Evolutionary conservation across 306 rosid species (phyloP).

Genomic region (Abrus pulchellus): DNA sequence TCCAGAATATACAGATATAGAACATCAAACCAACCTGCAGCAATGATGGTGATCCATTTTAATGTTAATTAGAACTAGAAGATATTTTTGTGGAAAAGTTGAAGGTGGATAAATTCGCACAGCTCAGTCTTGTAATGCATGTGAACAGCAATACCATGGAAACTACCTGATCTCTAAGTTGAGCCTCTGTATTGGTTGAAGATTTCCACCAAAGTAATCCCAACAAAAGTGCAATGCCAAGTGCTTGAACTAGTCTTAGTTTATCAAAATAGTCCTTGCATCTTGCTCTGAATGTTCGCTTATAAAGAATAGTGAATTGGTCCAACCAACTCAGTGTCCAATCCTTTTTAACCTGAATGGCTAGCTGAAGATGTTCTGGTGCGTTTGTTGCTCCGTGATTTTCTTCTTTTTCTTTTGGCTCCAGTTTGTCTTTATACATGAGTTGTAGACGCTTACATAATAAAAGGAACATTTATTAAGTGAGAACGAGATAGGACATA

Average conservation of each 20-base stretch:
- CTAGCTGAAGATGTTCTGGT: conserved; percentile 81
- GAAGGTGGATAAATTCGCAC: background rate
- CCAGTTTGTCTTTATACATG: conserved; percentile 68
- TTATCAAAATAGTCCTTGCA: conserved; percentile 84
- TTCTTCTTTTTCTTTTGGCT: conserved; percentile 77
- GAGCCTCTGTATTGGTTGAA: conserved; percentile 81
- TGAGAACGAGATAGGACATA: conserved; percentile 29
- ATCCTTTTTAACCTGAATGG: conserved; percentile 80
- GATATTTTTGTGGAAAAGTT: background rate
- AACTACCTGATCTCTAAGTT: conserved; percentile 88
- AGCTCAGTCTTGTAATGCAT: background rate
- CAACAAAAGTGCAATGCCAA: conserved; percentile 84
- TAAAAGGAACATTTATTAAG: conserved; percentile 32
- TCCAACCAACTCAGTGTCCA: conserved; percentile 88
- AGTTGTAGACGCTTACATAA: conserved; percentile 74
- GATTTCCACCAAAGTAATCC: conserved; percentile 99
- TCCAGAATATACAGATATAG: conserved; percentile 95
- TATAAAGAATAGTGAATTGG: conserved; percentile 77
- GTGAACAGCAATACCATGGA: conserved; percentile 2
- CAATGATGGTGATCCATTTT: conserved; percentile 1
- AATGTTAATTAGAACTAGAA: background rate
- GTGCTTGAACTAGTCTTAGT: conserved; percentile 83
- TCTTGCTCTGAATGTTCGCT: conserved; percentile 86
- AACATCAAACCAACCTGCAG: conserved; percentile 91
- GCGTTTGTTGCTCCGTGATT: conserved; percentile 65